These are phyloP conservation scores for Ustilago nuda DNA, from an alignment of 1,284 basidiomycete species.

Conservation along the genomic window DNA sequence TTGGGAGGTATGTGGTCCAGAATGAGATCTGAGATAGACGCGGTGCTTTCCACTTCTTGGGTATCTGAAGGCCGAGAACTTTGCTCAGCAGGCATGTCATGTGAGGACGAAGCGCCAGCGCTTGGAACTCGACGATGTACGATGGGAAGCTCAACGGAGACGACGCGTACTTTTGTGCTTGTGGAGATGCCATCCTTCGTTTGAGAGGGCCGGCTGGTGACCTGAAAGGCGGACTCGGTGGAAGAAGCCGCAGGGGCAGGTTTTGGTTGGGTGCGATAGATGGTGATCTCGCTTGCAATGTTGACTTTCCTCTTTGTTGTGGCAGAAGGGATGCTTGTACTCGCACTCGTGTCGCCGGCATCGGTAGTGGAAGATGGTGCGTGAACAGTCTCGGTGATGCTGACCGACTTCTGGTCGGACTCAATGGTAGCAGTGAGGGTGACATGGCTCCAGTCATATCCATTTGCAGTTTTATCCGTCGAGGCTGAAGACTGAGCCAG, in stretches of 20 bases:
- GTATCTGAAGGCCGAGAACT: background rate
- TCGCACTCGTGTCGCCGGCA: background rate
- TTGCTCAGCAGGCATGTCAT: background rate
- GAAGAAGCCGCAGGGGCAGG: background rate
- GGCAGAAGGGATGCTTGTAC: background rate
- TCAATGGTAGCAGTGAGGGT: slow-evolving; percentile 33
- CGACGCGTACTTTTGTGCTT: slow-evolving; percentile 32
- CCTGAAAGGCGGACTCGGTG: slow-evolving; percentile 12
- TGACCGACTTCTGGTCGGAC: slow-evolving; percentile 21
- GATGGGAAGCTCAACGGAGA: slow-evolving; percentile 34
- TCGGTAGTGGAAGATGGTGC: background rate
- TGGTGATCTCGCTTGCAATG: slow-evolving; percentile 32
- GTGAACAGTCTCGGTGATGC: slow-evolving; percentile 28
- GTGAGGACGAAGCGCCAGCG: background rate
- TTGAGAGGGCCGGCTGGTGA: slow-evolving; percentile 16
- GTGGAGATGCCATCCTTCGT: slow-evolving; percentile 6
- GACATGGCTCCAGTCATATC: slow-evolving; percentile 20
- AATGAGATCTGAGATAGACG: slow-evolving; percentile 18
- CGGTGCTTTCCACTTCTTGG: background rate
- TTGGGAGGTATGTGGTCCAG: slow-evolving; percentile 14
- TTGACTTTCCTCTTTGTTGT: slow-evolving; percentile 19
- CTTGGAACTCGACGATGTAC: slow-evolving; percentile 12
- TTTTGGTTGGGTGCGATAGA: slow-evolving; percentile 30
- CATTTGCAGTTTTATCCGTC: background rate
- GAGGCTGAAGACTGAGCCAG: background rate